A percentile compares a stretch with the other conserved stretches of the same genome.
Conservation (phyloP, 352 stramenopile species). For the Phytophthora sansomeana region DNA sequence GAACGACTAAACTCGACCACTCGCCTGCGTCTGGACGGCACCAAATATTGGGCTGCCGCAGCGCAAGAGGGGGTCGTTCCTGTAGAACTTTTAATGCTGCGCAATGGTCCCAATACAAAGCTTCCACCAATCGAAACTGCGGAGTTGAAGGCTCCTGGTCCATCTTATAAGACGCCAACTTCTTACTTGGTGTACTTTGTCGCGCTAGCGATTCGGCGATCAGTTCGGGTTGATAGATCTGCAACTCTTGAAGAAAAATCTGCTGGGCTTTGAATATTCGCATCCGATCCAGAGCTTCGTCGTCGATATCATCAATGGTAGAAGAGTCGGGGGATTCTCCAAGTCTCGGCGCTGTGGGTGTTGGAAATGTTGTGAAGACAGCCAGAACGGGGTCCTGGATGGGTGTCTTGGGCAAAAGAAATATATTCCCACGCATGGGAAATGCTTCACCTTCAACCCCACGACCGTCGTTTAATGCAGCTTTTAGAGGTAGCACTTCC, state of each 20-base stretch:
- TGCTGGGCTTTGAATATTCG: conserved; percentile 61
- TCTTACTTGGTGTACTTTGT: neutral
- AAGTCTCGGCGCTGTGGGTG: conserved; percentile 34
- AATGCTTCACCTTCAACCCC: conserved; percentile 46
- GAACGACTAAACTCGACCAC: conserved; percentile 67
- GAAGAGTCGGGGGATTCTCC: conserved; percentile 4
- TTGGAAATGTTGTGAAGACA: conserved; percentile 48
- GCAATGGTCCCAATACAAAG: conserved; percentile 88
- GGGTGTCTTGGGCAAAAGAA: conserved; percentile 68
- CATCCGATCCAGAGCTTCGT: conserved; percentile 54
- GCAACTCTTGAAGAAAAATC: conserved; percentile 68
- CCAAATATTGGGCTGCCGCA: conserved; percentile 66
- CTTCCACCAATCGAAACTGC: conserved; percentile 56
- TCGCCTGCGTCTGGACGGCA: conserved; percentile 77
- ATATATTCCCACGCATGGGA: conserved; percentile 73
- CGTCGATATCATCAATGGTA: conserved; percentile 26
- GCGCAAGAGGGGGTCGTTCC: conserved; percentile 48
- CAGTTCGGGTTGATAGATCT: conserved; percentile 63
- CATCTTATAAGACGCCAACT: conserved; percentile 4
- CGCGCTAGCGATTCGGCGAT: conserved; percentile 13
- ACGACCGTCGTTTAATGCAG: conserved; percentile 48
- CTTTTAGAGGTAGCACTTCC: conserved; percentile 54
- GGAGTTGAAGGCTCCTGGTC: conserved; percentile 1
- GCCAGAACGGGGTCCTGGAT: conserved; percentile 68
- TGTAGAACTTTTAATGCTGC: conserved; percentile 72